Conservation (phyloP, 306 rosid species). For the Chamaecrista fasciculata region DNA sequence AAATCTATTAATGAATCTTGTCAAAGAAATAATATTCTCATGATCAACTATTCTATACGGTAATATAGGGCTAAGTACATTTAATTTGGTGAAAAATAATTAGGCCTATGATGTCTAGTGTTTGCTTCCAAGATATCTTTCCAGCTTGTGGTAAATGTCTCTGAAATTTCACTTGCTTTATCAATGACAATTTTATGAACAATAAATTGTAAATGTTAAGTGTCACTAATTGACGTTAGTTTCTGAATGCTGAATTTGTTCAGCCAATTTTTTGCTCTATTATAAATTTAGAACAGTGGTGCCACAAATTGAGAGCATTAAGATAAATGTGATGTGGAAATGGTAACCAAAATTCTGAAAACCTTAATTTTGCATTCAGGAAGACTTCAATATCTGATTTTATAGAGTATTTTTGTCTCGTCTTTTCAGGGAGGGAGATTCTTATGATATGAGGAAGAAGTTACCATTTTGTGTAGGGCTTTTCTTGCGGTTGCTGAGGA, state of each 20-base stretch:
- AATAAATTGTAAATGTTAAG: background rate
- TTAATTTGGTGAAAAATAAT: slow-evolving; percentile 3
- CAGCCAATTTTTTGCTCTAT: background rate
- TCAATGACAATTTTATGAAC: background rate
- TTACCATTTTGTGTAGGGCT: slow-evolving; percentile 89
- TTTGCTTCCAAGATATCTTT: slow-evolving; percentile 13
- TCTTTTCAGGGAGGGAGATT: slow-evolving; percentile 86
- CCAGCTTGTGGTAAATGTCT: background rate
- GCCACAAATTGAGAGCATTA: slow-evolving; percentile 8
- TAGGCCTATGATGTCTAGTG: background rate
- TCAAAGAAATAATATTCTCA: slow-evolving; percentile 71
- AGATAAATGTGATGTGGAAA: slow-evolving; percentile 22
- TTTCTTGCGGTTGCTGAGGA: slow-evolving; percentile 75
- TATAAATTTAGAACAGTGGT: background rate
- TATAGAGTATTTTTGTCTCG: slow-evolving; percentile 22
- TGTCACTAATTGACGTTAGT: slow-evolving; percentile 15
- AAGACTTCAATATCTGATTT: slow-evolving; percentile 26
- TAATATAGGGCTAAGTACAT: slow-evolving; percentile 36
- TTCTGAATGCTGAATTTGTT: slow-evolving; percentile 3
- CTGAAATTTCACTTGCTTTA: slow-evolving; percentile 11
- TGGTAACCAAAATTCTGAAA: slow-evolving; percentile 19
- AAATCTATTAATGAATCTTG: slow-evolving; percentile 69
- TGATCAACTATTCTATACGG: slow-evolving; percentile 92
- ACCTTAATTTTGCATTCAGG: slow-evolving; percentile 8
- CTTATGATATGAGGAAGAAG: slow-evolving; percentile 91